These are phyloP conservation scores for Clonostachys sp. DNA, from an alignment of 2,329 filamentous ascomycete genomes.

Conservation along the genomic window DNA sequence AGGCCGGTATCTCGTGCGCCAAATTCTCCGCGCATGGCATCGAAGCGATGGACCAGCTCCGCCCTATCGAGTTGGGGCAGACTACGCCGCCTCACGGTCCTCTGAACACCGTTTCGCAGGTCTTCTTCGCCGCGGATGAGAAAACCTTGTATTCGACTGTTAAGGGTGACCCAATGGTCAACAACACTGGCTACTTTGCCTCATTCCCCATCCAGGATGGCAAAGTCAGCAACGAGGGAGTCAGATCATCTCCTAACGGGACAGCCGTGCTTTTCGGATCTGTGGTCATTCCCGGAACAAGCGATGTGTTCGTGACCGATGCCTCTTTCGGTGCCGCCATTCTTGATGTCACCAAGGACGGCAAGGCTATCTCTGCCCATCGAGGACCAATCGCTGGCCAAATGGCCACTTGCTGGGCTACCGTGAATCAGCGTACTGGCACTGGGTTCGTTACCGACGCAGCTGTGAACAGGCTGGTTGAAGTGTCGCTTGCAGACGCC, in stretches of 20 bases:
- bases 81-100: conserved; percentile 54
- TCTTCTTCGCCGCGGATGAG: conserved; percentile 54
- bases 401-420: conserved; percentile 52
- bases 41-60: conserved; percentile 34
- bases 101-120: conserved; percentile 53
- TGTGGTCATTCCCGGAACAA: conserved; percentile 33
- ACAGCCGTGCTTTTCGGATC: conserved; percentile 56
- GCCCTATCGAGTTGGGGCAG: conserved; percentile 45
- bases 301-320: conserved; percentile 49
- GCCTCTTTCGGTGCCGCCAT: conserved; percentile 52
- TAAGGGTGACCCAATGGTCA: conserved; percentile 51
- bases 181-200: conserved; percentile 53
- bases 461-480: conserved; percentile 43
- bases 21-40: conserved; percentile 29
- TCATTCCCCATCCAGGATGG: conserved; percentile 23
- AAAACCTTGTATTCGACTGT: conserved; percentile 48
- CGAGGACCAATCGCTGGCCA: conserved; percentile 42
- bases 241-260: conserved; percentile 39
- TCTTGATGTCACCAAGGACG: conserved; percentile 26
- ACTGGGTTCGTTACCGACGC: conserved; percentile 57
- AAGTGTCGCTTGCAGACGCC: conserved; percentile 47
- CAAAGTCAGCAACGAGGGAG: neutral
- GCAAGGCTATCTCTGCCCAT: conserved; percentile 24
- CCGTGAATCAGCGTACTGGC: conserved; percentile 38
- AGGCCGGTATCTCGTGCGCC: conserved; percentile 38